Evolutionary conservation across 148 eudicot genomes (phyloP).

Genomic region (Camellia japonica): DNA sequence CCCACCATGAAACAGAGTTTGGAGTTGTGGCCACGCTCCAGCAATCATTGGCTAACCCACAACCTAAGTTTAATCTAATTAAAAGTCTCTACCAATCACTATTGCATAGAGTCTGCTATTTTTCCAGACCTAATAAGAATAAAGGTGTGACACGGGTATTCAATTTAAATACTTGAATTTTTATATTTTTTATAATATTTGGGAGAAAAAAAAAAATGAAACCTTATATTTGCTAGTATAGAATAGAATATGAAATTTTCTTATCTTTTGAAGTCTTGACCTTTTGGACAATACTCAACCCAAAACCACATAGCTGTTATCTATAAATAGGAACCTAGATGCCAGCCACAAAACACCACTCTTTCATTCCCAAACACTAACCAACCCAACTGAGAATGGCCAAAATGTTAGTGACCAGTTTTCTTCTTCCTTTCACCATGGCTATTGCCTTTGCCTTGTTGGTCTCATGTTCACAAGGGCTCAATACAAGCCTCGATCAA

Average conservation of each 20-base stretch:
- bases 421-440: slow-evolving; percentile 12
- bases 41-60: background rate
- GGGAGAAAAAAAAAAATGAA: no score
- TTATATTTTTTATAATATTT: no score
- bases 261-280: no score
- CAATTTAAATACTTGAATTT: no score
- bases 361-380: background rate
- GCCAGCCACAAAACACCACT: background rate
- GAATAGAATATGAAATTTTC: no score
- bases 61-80: background rate
- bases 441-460: slow-evolving; percentile 13
- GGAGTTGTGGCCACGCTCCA: background rate
- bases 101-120: no score
- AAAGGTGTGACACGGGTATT: no score
- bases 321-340: slow-evolving; percentile 16
- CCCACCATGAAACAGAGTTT: background rate
- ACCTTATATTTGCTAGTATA: no score
- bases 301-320: background rate
- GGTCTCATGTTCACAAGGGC: slow-evolving; percentile 4
- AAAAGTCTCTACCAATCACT: background rate
- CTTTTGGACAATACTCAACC: no score
- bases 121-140: no score
- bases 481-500: slow-evolving; percentile 12
- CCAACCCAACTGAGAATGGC: background rate
- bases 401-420: background rate